A percentile compares a stretch with the other conserved stretches of the same genome.
Conservation (phyloP, 495 filamentous ascomycete genomes). For the Parathielavia hyrcaniae region DNA sequence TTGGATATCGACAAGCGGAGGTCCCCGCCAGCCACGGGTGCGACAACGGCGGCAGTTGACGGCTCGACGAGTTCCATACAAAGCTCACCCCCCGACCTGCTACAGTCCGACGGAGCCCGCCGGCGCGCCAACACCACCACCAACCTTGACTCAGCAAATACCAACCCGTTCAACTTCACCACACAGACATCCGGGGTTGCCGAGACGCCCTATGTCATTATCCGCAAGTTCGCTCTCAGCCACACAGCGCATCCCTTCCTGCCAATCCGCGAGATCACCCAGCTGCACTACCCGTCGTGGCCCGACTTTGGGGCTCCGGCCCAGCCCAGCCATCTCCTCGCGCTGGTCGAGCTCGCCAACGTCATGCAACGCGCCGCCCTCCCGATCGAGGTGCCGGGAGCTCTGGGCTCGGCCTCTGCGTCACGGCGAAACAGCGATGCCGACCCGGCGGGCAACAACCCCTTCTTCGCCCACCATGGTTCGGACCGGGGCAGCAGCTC, state of each 20-base stretch:
- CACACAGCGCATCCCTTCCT: conserved; percentile 73
- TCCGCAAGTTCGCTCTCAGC: conserved; percentile 79
- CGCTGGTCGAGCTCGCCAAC: conserved; percentile 80
- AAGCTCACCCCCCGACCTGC: conserved; percentile 23
- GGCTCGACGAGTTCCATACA: conserved; percentile 21
- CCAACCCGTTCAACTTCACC: conserved; percentile 18
- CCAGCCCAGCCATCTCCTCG: conserved; percentile 76
- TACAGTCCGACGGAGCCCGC: conserved; percentile 28
- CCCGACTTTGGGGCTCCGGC: conserved; percentile 94
- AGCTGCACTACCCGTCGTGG: conserved; percentile 91
- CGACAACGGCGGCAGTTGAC: not conserved
- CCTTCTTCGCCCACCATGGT: conserved; percentile 6
- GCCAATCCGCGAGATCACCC: conserved; percentile 87
- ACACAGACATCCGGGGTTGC: conserved; percentile 6
- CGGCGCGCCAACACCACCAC: conserved; percentile 43
- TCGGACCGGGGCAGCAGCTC: not conserved
- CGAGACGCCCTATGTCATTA: conserved; percentile 68
- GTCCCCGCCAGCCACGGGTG: conserved; percentile 17
- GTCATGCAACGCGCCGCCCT: conserved; percentile 46
- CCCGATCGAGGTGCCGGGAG: conserved; percentile 37
- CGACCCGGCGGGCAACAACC: not conserved
- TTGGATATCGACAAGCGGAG: conserved; percentile 58
- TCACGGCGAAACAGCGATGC: conserved; percentile 13
- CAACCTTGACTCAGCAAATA: conserved; percentile 21
- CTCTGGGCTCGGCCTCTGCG: conserved; percentile 29